These are phyloP conservation scores for Cercospora canescens DNA, from an alignment of 2,329 filamentous ascomycete species.

Conservation along the genomic window DNA sequence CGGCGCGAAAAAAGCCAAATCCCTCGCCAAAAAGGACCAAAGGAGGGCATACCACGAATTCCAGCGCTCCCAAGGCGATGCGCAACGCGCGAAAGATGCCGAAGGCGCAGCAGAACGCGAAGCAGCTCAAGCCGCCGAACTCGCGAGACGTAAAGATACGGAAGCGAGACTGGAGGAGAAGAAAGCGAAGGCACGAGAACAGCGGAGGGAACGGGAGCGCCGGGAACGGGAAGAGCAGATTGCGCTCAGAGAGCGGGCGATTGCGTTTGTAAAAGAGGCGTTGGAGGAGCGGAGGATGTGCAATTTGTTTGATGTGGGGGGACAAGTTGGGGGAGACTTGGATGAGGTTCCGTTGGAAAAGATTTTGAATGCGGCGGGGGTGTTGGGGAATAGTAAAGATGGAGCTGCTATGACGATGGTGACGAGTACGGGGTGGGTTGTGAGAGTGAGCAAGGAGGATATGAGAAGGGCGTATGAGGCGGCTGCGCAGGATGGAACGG, in stretches of 20 bases:
- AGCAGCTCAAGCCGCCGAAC: conserved; percentile 42
- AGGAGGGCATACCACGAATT: conserved; percentile 52
- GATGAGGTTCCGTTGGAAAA: conserved; percentile 45
- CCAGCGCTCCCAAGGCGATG: conserved; percentile 48
- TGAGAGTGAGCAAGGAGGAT: conserved; percentile 40
- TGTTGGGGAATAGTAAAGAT: conserved; percentile 35
- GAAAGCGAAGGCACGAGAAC: conserved; percentile 42
- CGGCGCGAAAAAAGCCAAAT: conserved; percentile 53
- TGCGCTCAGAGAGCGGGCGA: conserved; percentile 33
- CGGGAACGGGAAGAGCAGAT: conserved; percentile 41
- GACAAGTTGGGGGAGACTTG: conserved; percentile 41
- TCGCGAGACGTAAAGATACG: conserved; percentile 41
- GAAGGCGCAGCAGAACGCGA: conserved; percentile 48
- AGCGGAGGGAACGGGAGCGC: conserved; percentile 39
- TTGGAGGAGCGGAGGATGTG: conserved; percentile 33
- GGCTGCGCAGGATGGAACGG: conserved; percentile 32
- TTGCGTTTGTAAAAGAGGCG: conserved; percentile 35
- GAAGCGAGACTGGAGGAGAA: conserved; percentile 46
- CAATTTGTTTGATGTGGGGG: conserved; percentile 44
- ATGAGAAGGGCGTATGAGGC: conserved; percentile 44
- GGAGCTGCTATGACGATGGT: conserved; percentile 38
- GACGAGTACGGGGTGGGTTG: conserved; percentile 46
- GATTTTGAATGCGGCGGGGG: conserved; percentile 42
- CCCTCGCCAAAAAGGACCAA: conserved; percentile 47
- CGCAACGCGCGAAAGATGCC: conserved; percentile 44